phyloP scores from a whole-genome alignment of 2,329 filamentous ascomycete species.

The Fusarium sambucinum region DNA sequence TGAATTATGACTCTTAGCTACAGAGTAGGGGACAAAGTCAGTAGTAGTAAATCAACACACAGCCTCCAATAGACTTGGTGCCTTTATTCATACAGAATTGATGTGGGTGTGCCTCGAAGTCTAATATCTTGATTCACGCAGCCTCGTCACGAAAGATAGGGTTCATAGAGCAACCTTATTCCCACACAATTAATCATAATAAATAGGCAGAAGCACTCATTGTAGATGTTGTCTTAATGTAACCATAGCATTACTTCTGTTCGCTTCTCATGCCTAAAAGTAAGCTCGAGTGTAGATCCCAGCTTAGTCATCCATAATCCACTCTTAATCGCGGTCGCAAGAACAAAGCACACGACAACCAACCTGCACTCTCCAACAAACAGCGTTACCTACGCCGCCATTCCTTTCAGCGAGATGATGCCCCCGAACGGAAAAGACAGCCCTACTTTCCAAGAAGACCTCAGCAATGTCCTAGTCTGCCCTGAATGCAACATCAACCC shows the following conservation, averaged over 20 bases:
- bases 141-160: too few relatives aligned
- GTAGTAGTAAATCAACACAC: too few relatives aligned
- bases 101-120: too few relatives aligned
- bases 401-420: constrained; percentile 54
- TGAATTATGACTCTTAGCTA: too few relatives aligned
- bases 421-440: constrained; percentile 53
- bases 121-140: too few relatives aligned
- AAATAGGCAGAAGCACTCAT: background rate
- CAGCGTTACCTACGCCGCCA: constrained; percentile 1
- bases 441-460: constrained; percentile 78
- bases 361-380: constrained; percentile 30
- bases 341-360: constrained; percentile 37
- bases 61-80: too few relatives aligned
- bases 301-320: background rate
- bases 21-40: too few relatives aligned
- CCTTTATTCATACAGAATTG: background rate
- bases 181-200: too few relatives aligned
- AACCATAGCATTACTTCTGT: background rate
- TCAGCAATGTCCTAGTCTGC: constrained; percentile 88
- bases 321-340: constrained; percentile 1
- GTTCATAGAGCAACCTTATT: too few relatives aligned
- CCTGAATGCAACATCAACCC: constrained; percentile 91
- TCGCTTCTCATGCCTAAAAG: background rate
- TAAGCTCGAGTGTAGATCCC: background rate
- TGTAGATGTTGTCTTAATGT: background rate